Percentiles rank a stretch among this genome's conserved stretches.
Evolutionary conservation across 139 green algal species (phyloP).

Genomic region (Picochlorum sp.): DNA sequence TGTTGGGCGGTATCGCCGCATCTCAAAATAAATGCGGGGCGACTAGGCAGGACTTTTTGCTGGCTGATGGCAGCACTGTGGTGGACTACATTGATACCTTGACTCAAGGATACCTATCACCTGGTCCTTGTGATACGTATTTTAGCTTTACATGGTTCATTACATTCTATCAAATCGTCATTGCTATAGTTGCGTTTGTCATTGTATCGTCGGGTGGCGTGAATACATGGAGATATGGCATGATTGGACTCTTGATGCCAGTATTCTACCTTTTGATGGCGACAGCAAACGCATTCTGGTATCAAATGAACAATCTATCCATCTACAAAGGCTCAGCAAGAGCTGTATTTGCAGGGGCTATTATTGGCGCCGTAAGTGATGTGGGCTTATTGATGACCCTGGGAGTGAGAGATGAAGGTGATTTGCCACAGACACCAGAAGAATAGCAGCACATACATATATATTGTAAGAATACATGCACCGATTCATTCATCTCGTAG

Average conservation of each 20-base stretch:
- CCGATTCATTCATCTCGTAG: neutral
- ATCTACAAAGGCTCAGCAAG: neutral
- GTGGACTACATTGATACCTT: neutral
- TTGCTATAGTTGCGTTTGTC: slow-evolving; percentile 12
- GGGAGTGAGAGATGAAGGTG: slow-evolving; percentile 19
- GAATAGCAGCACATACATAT: neutral
- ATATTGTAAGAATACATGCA: neutral
- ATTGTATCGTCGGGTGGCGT: slow-evolving; percentile 15
- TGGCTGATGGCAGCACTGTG: neutral
- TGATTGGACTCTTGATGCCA: slow-evolving; percentile 18
- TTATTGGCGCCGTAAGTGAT: slow-evolving; percentile 11
- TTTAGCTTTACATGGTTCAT: slow-evolving; percentile 18
- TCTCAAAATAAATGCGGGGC: too few relatives aligned
- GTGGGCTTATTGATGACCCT: slow-evolving; percentile 18
- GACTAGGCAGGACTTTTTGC: too few relatives aligned
- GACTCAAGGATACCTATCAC: slow-evolving; percentile 4
- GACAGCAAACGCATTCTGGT: slow-evolving; percentile 5
- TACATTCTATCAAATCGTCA: slow-evolving; percentile 8
- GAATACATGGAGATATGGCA: slow-evolving; percentile 24
- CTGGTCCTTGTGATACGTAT: slow-evolving; percentile 10
- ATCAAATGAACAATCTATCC: slow-evolving; percentile 9
- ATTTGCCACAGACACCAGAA: neutral
- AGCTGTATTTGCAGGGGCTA: slow-evolving; percentile 10
- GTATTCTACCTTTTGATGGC: slow-evolving; percentile 18
- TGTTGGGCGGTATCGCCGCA: too few relatives aligned